Evolutionary conservation across 441 rosid genomes (phyloP), one percentile per base, ranked within the genome.

Genomic region (Adansonia gregorii): DNA sequence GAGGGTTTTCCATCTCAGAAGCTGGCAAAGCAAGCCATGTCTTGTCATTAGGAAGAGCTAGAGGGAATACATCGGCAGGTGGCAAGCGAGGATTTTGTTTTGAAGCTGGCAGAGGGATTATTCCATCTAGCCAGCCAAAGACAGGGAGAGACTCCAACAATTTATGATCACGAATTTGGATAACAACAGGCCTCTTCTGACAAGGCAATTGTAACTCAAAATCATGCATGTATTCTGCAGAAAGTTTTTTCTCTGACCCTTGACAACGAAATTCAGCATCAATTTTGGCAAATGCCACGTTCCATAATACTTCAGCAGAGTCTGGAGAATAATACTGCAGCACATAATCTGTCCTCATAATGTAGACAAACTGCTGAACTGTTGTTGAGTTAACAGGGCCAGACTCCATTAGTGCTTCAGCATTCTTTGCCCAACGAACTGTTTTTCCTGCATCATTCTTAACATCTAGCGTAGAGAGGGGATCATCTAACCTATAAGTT

Each of bases 211-310:
- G 88, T 74, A 80, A 79, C 14, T 80, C 85, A 55, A 55, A 77
- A 66, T 81, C 82, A 63, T 75, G 84, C 45, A 56, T 70, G 72
- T 78, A 81, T 35, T 78, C 83, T 49, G 52, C 64, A 71, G 65
- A 24, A 10, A 65, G 82, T 67, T 81, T 75, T 84, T 72, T 65
- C 52, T 80, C 85, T n/a, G 72, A 79, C 51, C 81, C 90, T 49
- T 78, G 86, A 82, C 95, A 90, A 19, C 87, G 90, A 74, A 92
- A 83, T 69, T 91, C 92, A 78, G 97, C 98, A 81, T 92, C 91
- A 81, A 95, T 87, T 74, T 88, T 88, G n/a, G 99, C 87, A 80
- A 88, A 84, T 24, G 93, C 88, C 76, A 93, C 83, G 84, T 88
- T 93, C 99, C 99, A 95, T 69, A 87, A 78, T 80, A 89, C 85